phyloP scores from a whole-genome alignment of 768 basidiomycete genomes.

The Mycena alexandri region DNA sequence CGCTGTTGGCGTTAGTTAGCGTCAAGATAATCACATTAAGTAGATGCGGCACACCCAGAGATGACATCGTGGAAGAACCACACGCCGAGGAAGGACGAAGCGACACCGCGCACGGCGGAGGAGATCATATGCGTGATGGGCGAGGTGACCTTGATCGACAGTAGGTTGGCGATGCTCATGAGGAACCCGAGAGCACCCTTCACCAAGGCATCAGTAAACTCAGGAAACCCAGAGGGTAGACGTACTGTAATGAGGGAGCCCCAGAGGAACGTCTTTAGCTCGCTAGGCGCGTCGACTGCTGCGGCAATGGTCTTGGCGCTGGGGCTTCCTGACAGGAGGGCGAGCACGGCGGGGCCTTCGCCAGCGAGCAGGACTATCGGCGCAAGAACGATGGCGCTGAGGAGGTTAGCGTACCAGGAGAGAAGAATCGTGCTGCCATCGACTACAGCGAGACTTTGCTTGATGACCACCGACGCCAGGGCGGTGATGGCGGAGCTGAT shows the following conservation, averaged over 20 bases:
- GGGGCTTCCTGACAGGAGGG: constrained; percentile 25
- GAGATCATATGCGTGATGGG: constrained; percentile 88
- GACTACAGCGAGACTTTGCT: constrained; percentile 75
- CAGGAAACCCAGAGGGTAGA: not conserved
- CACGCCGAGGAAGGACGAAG: constrained; percentile 72
- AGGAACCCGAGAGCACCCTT: constrained; percentile 80
- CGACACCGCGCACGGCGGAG: constrained; percentile 81
- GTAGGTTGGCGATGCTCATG: constrained; percentile 79
- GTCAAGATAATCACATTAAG: not conserved
- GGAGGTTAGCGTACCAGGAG: constrained; percentile 82
- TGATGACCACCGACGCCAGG: constrained; percentile 86
- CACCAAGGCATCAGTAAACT: not conserved
- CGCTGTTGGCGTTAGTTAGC: constrained; percentile 50
- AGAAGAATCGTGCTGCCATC: constrained; percentile 78
- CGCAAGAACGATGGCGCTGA: constrained; percentile 70
- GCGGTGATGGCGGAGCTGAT: constrained; percentile 78
- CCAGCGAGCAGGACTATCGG: constrained; percentile 75
- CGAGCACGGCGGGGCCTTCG: constrained; percentile 53
- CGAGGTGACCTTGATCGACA: constrained; percentile 86
- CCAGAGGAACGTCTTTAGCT: constrained; percentile 64
- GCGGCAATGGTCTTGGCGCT: constrained; percentile 32
- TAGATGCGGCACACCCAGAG: constrained; percentile 58
- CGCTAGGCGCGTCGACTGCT: constrained; percentile 34
- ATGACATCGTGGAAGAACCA: constrained; percentile 74
- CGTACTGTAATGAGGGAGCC: constrained; percentile 72